These are phyloP conservation scores for Cordyceps pruinosa DNA, from an alignment of 2,329 filamentous ascomycete genomes.

Conservation along the genomic window DNA sequence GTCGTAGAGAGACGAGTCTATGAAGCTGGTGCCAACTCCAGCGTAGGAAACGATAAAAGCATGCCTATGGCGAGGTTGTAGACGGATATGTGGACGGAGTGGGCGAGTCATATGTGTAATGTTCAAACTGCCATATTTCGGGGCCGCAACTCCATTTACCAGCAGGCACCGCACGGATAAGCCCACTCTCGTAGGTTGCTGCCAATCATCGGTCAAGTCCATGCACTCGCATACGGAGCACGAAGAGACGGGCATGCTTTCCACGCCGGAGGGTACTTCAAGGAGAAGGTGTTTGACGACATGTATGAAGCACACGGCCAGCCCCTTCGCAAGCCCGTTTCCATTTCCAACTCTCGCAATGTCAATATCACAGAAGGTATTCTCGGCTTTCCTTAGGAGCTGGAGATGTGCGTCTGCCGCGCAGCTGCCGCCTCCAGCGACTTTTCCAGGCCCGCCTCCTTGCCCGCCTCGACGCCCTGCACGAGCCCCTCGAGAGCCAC, in stretches of 20 bases:
- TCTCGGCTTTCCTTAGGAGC: no score
- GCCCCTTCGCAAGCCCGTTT: constrained; percentile 7
- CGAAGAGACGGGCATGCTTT: constrained; percentile 45
- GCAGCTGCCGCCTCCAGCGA: no score
- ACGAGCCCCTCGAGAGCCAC: constrained; percentile 37
- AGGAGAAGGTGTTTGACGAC: constrained; percentile 37
- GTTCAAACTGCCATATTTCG: constrained; percentile 28
- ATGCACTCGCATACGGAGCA: constrained; percentile 48
- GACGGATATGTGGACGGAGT: constrained; percentile 22
- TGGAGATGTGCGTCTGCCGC: no score
- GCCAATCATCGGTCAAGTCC: constrained; percentile 42
- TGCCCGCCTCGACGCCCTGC: constrained; percentile 36
- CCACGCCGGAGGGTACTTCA: constrained; percentile 38
- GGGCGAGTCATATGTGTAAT: constrained; percentile 25
- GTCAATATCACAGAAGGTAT: constrained; percentile 32
- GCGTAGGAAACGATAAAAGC: neutral
- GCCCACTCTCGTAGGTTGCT: constrained; percentile 23
- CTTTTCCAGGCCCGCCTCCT: constrained; percentile 28
- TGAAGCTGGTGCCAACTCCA: neutral
- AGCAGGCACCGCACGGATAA: constrained; percentile 25
- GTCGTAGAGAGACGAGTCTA: neutral
- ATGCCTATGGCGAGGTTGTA: constrained; percentile 8
- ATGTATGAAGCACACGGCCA: constrained; percentile 44
- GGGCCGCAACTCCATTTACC: constrained; percentile 28
- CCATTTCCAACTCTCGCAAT: neutral